Base-by-base conservation (phyloP, 176 grass and related monocot species). In the Avena sativa region DNA sequence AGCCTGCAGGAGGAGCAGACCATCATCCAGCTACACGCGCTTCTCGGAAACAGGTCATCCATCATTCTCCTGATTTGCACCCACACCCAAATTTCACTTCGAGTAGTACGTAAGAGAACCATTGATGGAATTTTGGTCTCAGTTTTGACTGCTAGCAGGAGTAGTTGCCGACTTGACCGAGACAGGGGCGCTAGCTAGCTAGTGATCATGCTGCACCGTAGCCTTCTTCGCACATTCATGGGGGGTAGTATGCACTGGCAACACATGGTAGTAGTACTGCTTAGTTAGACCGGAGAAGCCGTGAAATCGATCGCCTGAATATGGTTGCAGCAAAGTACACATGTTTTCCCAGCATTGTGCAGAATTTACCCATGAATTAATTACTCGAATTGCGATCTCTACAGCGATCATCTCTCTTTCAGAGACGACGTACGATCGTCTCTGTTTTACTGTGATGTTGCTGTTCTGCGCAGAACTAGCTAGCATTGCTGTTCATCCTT, bases 1-100 rank as follows among this genome's bases (percentile, higher is more conserved):
- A 94, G 86, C 72, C 79, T 92, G 62, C 90, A 92, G 90, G 90
- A 92, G 86, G 90, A 92, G 83, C 90, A 92, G 83, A 92, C 90
- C 83, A 92, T 92, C 86, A 92, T 92, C 86, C 90, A 92, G 90
- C 90, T 92, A 47, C 90, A 92, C 46, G 86, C 90, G 13, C 90
- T 92, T 2, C 90, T 92, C 63, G 90, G 90, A 47, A 92, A 92
- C 86, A 88, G 90, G 90, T 92, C 7, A 62, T 16, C 19, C 14
- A 15, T 23, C 15, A 21, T 49, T 14, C 17, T 21, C 36, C 30
- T 7, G 8, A 23, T 49, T 30, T 52, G 48, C 23, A 76, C 48
- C 7, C 1, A 47, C 82, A 55, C 48, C 5, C 30, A 8, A 2
- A 68, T n/a, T 59, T 30, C 49, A 51, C 11, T 74, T 68, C 40